A percentile compares a stretch with the other conserved stretches of the same genome.
Evolutionary conservation across 129 eudicot species (phyloP).

Genomic region (Helianthus tuberosus): DNA sequence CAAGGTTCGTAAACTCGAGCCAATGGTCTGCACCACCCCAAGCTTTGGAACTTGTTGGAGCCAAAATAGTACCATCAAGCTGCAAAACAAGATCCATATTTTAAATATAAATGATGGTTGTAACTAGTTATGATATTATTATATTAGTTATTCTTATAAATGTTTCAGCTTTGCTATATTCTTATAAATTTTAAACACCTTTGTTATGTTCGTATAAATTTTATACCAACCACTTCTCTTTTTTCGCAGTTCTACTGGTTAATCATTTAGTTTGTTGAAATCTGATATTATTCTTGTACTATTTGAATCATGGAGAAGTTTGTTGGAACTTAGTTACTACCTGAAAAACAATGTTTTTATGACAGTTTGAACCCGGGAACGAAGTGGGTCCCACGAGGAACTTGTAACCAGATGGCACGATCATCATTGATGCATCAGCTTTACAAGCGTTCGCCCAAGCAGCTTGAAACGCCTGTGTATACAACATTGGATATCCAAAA

Average conservation of each 20-base stretch:
- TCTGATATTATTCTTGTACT: background rate
- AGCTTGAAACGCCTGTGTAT: slow-evolving; percentile 76
- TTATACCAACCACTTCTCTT: background rate
- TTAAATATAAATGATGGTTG: background rate
- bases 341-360: slow-evolving; percentile 61
- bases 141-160: background rate
- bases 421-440: slow-evolving; percentile 58
- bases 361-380: slow-evolving; percentile 74
- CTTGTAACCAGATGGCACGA: slow-evolving; percentile 61
- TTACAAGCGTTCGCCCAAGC: slow-evolving; percentile 80
- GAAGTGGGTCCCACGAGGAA: slow-evolving; percentile 84
- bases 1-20: slow-evolving; percentile 74
- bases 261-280: background rate
- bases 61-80: slow-evolving; percentile 84
- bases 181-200: background rate
- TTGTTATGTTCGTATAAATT: background rate
- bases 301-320: background rate
- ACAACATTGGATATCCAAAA: slow-evolving; percentile 11
- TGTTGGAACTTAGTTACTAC: slow-evolving; percentile 27
- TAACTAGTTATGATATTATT: background rate
- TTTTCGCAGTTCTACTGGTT: background rate
- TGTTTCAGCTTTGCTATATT: background rate
- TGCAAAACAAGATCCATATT: slow-evolving; percentile 36
- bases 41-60: slow-evolving; percentile 59
- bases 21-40: slow-evolving; percentile 76